Percentiles rank a stretch among this genome's conserved stretches.
Evolutionary conservation across 176 grass and related monocot species (phyloP).

Genomic region (Melocanna baccifera): DNA sequence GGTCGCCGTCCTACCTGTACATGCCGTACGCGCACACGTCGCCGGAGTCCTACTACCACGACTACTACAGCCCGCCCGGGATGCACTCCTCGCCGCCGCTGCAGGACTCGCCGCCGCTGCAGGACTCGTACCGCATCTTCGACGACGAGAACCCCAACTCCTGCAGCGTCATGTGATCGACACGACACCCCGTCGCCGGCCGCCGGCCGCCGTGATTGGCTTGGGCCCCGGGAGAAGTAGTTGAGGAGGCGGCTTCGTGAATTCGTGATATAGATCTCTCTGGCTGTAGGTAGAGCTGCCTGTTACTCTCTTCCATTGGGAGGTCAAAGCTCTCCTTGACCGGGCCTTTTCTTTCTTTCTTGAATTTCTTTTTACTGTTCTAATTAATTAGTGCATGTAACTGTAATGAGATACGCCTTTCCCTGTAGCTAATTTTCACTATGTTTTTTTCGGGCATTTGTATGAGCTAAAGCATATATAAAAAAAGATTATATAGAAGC

Average conservation of each 20-base stretch:
- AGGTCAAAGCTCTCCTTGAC: constrained; percentile 50
- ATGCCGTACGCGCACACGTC: constrained; percentile 32
- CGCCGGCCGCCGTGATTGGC: constrained; percentile 4
- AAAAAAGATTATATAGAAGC: not conserved
- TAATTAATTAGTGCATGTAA: constrained; percentile 54
- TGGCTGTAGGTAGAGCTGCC: constrained; percentile 36
- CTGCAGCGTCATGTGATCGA: constrained; percentile 67
- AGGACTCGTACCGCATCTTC: constrained; percentile 58
- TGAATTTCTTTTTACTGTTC: constrained; percentile 31
- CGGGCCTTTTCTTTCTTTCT: constrained; percentile 27
- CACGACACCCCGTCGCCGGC: not conserved
- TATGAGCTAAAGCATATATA: not conserved
- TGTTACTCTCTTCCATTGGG: constrained; percentile 29
- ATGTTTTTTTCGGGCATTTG: not conserved
- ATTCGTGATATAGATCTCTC: constrained; percentile 30
- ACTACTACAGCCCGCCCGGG: constrained; percentile 46
- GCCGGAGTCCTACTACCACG: constrained; percentile 40
- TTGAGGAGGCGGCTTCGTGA: constrained; percentile 35
- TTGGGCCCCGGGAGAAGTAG: constrained; percentile 27
- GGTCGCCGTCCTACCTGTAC: constrained; percentile 51
- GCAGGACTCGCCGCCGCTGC: constrained; percentile 3
- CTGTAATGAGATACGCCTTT: constrained; percentile 39
- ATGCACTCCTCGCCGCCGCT: constrained; percentile 22
- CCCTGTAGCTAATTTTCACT: constrained; percentile 4
- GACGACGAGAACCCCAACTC: constrained; percentile 81